Conservation (phyloP, 129 eudicot genomes). For the Saussurea involucrata region DNA sequence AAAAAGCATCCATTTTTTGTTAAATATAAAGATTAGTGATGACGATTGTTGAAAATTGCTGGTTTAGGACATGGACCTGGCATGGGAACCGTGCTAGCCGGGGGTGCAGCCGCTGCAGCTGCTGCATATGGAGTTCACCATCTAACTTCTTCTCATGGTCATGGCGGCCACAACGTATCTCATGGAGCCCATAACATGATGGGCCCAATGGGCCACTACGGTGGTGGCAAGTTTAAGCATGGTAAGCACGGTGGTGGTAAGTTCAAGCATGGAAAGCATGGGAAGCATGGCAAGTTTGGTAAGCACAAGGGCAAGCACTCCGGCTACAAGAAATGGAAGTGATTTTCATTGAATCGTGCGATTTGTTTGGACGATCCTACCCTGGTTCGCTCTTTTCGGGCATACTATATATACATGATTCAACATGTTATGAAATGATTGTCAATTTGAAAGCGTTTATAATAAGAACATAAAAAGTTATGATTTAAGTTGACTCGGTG, state of each 20-base stretch:
- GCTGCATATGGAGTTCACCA: constrained; percentile 68
- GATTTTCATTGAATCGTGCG: constrained; percentile 3
- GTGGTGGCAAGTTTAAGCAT: constrained; percentile 53
- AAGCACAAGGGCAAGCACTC: constrained; percentile 44
- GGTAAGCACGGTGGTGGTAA: constrained; percentile 43
- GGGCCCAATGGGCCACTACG: constrained; percentile 42
- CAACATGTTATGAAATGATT: constrained; percentile 5
- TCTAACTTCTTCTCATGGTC: constrained; percentile 28
- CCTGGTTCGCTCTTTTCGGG: background rate
- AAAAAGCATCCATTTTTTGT: background rate
- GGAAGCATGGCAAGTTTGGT: constrained; percentile 44
- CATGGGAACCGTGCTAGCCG: constrained; percentile 56
- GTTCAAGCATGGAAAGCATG: constrained; percentile 60
- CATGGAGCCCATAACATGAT: constrained; percentile 32
- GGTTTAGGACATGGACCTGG: constrained; percentile 57
- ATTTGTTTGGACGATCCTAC: background rate
- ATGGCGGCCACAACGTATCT: constrained; percentile 19
- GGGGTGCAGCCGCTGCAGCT: constrained; percentile 78
- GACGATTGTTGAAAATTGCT: background rate
- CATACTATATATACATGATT: background rate
- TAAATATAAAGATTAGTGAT: background rate
- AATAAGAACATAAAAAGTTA: background rate
- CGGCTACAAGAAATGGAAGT: constrained; percentile 44
- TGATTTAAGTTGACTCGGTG: background rate
- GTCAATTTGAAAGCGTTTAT: constrained; percentile 1